These are phyloP conservation scores for Coelomomyces lativittatus DNA, from an alignment of 371 early-diverging fungal genomes.

Conservation along the genomic window DNA sequence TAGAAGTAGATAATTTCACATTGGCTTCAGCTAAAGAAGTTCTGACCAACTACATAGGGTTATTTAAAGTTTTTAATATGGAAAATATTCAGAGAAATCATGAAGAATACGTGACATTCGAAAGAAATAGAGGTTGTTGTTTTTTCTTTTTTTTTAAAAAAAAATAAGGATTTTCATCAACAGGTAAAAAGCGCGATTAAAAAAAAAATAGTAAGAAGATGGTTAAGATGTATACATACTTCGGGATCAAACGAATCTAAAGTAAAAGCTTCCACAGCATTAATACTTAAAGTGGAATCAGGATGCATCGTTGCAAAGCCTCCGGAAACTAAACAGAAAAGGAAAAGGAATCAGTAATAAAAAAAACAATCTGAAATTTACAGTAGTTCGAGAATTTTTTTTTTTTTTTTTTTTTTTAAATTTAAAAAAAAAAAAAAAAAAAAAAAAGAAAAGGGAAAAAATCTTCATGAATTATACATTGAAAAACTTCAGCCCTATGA, in stretches of 20 bases:
- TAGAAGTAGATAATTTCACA: slow-evolving; percentile 36
- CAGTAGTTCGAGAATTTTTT: too few species aligned
- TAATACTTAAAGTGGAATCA: slow-evolving; percentile 87
- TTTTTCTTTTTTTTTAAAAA: too few species aligned
- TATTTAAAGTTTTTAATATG: background rate
- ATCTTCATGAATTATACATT: too few species aligned
- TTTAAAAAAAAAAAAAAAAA: too few species aligned
- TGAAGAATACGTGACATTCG: background rate
- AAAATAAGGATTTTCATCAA: background rate
- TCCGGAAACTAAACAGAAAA: slow-evolving; percentile 63
- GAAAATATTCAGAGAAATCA: too few species aligned
- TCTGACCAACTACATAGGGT: background rate
- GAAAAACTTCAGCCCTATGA: too few species aligned
- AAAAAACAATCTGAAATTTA: too few species aligned
- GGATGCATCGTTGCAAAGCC: slow-evolving; percentile 93
- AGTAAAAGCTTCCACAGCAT: slow-evolving; percentile 84
- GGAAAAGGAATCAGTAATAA: too few species aligned
- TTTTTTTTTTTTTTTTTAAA: too few species aligned
- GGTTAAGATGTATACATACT: too few species aligned
- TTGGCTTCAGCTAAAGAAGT: slow-evolving; percentile 58
- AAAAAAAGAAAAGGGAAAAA: too few species aligned
- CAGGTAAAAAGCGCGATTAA: background rate
- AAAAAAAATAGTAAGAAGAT: background rate
- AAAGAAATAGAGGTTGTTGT: background rate
- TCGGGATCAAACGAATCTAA: slow-evolving; percentile 59